phyloP scores from a whole-genome alignment of 164 flowering plant species.

The Santalum album region DNA sequence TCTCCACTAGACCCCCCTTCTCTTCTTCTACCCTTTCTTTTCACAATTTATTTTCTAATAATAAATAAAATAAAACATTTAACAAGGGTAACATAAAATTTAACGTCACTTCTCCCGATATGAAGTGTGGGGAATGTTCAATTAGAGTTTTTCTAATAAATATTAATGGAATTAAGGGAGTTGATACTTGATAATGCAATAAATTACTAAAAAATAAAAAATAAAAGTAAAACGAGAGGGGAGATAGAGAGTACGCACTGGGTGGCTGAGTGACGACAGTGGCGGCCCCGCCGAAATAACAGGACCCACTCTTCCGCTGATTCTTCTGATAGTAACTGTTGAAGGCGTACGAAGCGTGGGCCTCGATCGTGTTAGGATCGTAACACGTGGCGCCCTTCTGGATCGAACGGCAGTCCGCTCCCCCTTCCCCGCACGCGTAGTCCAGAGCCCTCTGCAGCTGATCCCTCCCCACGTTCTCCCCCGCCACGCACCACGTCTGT shows the following conservation, averaged over 20 bases:
- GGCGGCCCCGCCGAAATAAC: neutral
- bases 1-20: too few species aligned
- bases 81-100: too few species aligned
- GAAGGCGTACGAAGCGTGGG: conserved; percentile 3
- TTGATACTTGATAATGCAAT: too few species aligned
- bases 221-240: too few species aligned
- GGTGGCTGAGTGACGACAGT: neutral
- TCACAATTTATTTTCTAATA: too few species aligned
- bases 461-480: neutral
- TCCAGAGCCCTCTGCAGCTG: conserved; percentile 1
- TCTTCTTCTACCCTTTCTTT: too few species aligned
- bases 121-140: too few species aligned
- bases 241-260: neutral
- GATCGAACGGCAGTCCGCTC: neutral
- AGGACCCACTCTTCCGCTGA: neutral
- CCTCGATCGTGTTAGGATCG: neutral
- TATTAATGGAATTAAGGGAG: too few species aligned
- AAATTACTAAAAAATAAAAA: too few species aligned
- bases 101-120: too few species aligned
- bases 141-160: too few species aligned
- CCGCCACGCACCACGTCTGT: conserved; percentile 3
- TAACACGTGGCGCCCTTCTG: neutral
- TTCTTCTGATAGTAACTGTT: conserved; percentile 2
- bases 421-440: conserved; percentile 2
- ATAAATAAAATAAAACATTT: too few species aligned